Conservation (phyloP, 148 eudicot genomes). For the Hydrangea macrophylla region DNA sequence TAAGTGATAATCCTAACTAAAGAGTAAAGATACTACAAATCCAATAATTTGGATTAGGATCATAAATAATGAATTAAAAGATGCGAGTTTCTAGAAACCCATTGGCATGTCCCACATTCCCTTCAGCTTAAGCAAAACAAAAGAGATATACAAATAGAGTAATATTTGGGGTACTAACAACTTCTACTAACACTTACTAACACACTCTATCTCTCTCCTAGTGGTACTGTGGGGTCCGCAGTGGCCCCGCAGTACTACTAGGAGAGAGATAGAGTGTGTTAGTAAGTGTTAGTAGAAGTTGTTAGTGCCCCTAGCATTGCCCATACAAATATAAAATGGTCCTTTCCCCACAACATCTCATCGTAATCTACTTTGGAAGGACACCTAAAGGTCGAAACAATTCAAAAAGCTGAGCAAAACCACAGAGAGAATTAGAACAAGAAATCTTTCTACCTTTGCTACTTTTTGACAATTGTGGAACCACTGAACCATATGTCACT, state of each 20-base stretch:
- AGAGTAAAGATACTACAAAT: not conserved
- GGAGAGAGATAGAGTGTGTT: no score
- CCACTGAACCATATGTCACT: not conserved
- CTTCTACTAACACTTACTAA: no score
- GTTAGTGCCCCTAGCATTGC: no score
- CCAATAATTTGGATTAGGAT: not conserved
- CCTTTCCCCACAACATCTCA: slow-evolving; percentile 8
- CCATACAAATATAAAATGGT: not conserved
- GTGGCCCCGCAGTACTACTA: no score
- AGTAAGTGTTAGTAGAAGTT: no score
- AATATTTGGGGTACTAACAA: no score
- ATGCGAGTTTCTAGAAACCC: slow-evolving; percentile 8
- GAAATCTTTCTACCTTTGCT: not conserved
- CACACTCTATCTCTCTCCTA: no score
- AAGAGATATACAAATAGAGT: slow-evolving; percentile 6
- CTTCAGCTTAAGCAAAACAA: slow-evolving; percentile 13
- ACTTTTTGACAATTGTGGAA: not conserved
- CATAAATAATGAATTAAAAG: not conserved
- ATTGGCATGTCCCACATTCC: slow-evolving; percentile 18
- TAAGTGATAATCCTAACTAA: not conserved
- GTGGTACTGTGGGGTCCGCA: no score
- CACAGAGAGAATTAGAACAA: not conserved
- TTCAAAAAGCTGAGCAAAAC: not conserved
- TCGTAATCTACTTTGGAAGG: slow-evolving; percentile 16
- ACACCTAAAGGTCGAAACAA: slow-evolving; percentile 2